phyloP scores from a whole-genome alignment of 306 rosid genomes.

The Calophaca sinica region DNA sequence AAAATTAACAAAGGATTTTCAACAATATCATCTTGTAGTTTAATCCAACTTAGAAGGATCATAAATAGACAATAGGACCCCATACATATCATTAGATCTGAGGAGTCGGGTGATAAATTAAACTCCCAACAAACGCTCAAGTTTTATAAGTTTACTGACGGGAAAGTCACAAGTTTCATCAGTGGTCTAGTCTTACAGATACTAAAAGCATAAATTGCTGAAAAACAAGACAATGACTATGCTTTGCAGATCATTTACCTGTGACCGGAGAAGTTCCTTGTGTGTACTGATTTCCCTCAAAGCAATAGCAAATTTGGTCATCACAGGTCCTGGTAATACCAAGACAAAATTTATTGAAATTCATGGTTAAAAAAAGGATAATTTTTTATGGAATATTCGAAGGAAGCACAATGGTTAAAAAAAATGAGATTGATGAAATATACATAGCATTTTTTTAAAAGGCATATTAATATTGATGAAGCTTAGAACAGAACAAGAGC shows the following conservation, averaged over 20 bases:
- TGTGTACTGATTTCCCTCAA: slow-evolving; percentile 87
- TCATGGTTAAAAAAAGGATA: background rate
- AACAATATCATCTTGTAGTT: slow-evolving; percentile 20
- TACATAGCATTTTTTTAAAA: slow-evolving; percentile 6
- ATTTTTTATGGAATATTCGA: background rate
- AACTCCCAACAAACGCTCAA: background rate
- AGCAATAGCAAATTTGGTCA: slow-evolving; percentile 85
- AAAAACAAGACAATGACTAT: slow-evolving; percentile 23
- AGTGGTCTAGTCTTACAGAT: background rate
- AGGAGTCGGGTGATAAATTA: slow-evolving; percentile 4
- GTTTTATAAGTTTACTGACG: background rate
- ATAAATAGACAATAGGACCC: slow-evolving; percentile 8
- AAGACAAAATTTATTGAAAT: slow-evolving; percentile 31
- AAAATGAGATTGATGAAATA: background rate
- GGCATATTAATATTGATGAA: too few relatives aligned
- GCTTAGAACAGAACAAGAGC: too few relatives aligned
- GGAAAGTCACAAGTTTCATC: slow-evolving; percentile 15
- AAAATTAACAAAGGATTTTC: background rate
- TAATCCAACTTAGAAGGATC: slow-evolving; percentile 26
- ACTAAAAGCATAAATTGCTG: slow-evolving; percentile 8
- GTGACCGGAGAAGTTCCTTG: slow-evolving; percentile 95
- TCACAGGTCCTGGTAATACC: slow-evolving; percentile 77
- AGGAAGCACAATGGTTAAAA: background rate
- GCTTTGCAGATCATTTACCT: slow-evolving; percentile 58
- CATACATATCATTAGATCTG: background rate